Percentiles rank a stretch among this genome's conserved stretches.
These are phyloP conservation scores for Roridomyces roridus DNA, from an alignment of 768 basidiomycete species.

Conservation along the genomic window DNA sequence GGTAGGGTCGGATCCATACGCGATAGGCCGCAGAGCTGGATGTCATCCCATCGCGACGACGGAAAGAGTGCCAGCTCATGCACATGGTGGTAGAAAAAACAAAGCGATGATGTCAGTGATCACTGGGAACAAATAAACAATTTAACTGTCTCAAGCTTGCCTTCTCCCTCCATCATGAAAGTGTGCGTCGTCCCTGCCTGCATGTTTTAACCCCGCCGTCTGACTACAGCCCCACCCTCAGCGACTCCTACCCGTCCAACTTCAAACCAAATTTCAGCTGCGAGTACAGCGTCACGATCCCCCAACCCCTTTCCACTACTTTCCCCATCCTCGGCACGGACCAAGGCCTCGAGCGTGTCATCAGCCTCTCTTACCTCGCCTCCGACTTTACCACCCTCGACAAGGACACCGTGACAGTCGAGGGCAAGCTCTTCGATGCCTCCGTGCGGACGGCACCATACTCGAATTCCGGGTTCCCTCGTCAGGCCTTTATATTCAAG, in stretches of 20 bases:
- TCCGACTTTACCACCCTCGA: slow-evolving; percentile 7
- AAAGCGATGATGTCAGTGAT: no score
- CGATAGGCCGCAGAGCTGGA: no score
- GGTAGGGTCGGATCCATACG: no score
- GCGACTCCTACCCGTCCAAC: slow-evolving; percentile 21
- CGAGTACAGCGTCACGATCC: slow-evolving; percentile 15
- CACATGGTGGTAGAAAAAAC: no score
- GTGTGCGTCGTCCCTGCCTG: no score
- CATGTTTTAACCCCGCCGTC: no score
- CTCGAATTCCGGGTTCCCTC: slow-evolving; percentile 11
- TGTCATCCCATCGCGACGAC: no score
- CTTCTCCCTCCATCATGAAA: no score
- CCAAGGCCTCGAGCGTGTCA: slow-evolving; percentile 5
- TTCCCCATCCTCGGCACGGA: slow-evolving; percentile 23
- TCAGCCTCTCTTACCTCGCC: slow-evolving; percentile 16
- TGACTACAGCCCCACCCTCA: no score
- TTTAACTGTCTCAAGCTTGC: no score
- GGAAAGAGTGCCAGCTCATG: no score
- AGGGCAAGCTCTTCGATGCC: slow-evolving; percentile 19
- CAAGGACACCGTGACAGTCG: slow-evolving; percentile 8
- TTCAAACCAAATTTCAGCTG: slow-evolving; percentile 24
- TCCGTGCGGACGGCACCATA: slow-evolving; percentile 12
- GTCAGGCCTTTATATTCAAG: slow-evolving; percentile 15
- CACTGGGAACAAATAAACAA: no score
- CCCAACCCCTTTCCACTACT: slow-evolving; percentile 17